Base-by-base conservation (phyloP, 208 protist species). In the Leishmania arabica region DNA sequence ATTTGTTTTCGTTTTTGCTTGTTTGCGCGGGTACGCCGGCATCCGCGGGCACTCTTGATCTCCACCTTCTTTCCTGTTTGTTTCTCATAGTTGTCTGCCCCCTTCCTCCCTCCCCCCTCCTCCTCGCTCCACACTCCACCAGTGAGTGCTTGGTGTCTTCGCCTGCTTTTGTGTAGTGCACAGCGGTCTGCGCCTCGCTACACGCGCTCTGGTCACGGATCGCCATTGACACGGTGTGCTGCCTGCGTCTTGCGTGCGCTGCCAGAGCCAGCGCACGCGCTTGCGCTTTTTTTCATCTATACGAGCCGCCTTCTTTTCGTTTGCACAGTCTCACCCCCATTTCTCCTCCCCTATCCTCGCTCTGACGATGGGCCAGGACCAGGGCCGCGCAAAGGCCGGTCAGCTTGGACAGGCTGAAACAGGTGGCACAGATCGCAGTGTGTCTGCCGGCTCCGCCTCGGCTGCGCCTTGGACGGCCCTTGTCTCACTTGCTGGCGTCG, bases 361-460 rank as follows among this genome's bases (percentile, higher is more conserved):
- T 45, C 66, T 47, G 31, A n/a, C 17, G 24, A 94, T 93, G 90
- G 89, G 90, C 0, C 89, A 93, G 79, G 83, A 87, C 53, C 83
- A 93, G 68, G 88, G 90, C 56, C 76, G 88, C 4, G 45, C 45
- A 1, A 64, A 85, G 4, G 53, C 74, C 7, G 74, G 68, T 0
- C 40, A 79, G 66, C 56, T 27, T 17, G 31, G 15, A 2, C 24
- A 47, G 47, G 2, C n/a, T 42, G 72, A 34, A 13, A 47, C 72
- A 6, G 72, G 51, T 6, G 49, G 72, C 13, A 27, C 72, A 45
- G 51, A 54, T 8, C 17, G 31, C 60, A 24, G 5, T 3, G 9
- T 42, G n/a, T 11, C 72, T 11, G 7, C 34, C 19, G 34, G 51
- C 0, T 7, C n/a, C 45, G 78, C 58, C 53, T 64, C 60, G 71